Conservation (phyloP, 306 rosid genomes). For the Astragalus glycyphyllos region DNA sequence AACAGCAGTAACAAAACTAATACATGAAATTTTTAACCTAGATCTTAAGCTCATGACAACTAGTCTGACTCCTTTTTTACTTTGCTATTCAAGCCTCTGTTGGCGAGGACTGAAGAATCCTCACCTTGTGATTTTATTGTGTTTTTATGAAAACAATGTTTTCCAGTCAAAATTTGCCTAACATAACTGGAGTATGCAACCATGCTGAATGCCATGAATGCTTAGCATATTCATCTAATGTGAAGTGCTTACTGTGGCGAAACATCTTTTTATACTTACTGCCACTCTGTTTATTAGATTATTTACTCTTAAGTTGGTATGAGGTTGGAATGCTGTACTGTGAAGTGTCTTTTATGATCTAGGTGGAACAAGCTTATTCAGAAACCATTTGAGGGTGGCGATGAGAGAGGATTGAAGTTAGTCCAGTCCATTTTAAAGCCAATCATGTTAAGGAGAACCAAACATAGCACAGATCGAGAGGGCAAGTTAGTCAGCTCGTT, state of each 20-base stretch:
- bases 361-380: constrained; percentile 99
- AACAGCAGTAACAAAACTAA: constrained; percentile 15
- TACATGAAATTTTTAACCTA: constrained; percentile 13
- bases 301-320: constrained; percentile 30
- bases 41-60: constrained; percentile 35
- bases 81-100: constrained; percentile 25
- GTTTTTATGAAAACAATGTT: neutral
- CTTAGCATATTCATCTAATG: constrained; percentile 20
- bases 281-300: constrained; percentile 29
- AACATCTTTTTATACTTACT: constrained; percentile 12
- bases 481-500: constrained; percentile 67
- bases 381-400: constrained; percentile 97
- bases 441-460: constrained; percentile 96
- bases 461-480: constrained; percentile 83
- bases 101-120: constrained; percentile 18
- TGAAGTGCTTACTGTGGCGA: neutral
- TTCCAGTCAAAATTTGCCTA: constrained; percentile 25
- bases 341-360: constrained; percentile 45
- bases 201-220: constrained; percentile 22
- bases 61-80: constrained; percentile 14
- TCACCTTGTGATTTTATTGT: constrained; percentile 14
- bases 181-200: constrained; percentile 34
- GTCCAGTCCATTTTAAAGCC: constrained; percentile 93
- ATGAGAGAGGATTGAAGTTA: constrained; percentile 85
- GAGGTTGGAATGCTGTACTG: constrained; percentile 36